Evolutionary conservation across 805 yeast genomes (phyloP).

Genomic region (Danielia oregonensis): DNA sequence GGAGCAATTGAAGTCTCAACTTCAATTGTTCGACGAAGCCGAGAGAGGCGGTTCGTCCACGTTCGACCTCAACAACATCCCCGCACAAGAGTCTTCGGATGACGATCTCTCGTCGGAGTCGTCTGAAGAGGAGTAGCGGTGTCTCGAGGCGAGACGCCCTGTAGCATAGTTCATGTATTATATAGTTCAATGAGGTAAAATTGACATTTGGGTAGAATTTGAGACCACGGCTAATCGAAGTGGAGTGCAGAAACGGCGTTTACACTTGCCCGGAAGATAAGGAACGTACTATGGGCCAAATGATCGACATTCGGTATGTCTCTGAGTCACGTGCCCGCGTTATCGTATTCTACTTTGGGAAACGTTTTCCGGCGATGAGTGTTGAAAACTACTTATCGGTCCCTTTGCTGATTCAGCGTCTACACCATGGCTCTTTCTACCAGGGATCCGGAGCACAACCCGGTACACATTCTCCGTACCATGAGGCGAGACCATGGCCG

Average conservation of each 20-base stretch:
- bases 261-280: too few relatives aligned
- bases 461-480: conserved; percentile 30
- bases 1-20: conserved; percentile 57
- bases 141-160: conserved; percentile 2
- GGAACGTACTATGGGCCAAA: too few relatives aligned
- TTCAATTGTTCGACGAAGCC: conserved; percentile 41
- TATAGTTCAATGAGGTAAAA: conserved; percentile 10
- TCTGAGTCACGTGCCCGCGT: neutral
- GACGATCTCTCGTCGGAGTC: conserved; percentile 55
- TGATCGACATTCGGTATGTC: too few relatives aligned
- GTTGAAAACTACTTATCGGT: neutral
- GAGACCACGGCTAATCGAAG: conserved; percentile 1
- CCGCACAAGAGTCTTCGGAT: conserved; percentile 43
- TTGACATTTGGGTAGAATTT: neutral
- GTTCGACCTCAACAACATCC: conserved; percentile 33
- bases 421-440: conserved; percentile 2
- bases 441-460: conserved; percentile 27
- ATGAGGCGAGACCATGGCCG: conserved; percentile 22
- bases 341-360: neutral
- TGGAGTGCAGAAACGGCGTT: neutral
- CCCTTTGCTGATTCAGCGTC: neutral
- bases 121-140: conserved; percentile 64
- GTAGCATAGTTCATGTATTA: conserved; percentile 16
- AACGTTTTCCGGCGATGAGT: neutral
- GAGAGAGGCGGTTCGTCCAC: conserved; percentile 18